phyloP scores from a whole-genome alignment of 768 basidiomycete species.

The Cytidiella melzeri region DNA sequence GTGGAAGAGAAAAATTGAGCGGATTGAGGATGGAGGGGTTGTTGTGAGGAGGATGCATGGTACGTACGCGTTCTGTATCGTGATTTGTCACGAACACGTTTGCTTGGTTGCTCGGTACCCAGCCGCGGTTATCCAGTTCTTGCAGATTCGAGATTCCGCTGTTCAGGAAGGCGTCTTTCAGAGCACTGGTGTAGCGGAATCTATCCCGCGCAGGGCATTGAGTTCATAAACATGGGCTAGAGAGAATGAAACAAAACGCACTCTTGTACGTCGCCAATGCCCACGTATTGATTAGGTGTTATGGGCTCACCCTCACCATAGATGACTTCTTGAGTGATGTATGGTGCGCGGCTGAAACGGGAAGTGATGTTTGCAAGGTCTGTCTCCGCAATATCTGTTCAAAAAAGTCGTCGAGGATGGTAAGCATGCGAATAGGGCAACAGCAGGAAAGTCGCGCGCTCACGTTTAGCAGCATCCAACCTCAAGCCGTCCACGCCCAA shows the following conservation, averaged over 20 bases:
- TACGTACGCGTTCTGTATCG: conserved; percentile 63
- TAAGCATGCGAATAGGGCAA: conserved; percentile 2
- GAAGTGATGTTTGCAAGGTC: conserved; percentile 52
- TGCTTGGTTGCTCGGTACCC: conserved; percentile 46
- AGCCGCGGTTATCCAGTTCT: conserved; percentile 48
- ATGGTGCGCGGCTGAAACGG: conserved; percentile 36
- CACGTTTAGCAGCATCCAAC: conserved; percentile 62
- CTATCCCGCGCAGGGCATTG: conserved; percentile 10
- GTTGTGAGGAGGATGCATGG: too few relatives aligned
- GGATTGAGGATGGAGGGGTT: conserved; percentile 4
- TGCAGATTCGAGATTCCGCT: conserved; percentile 46
- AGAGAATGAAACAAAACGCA: background rate
- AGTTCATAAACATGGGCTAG: background rate
- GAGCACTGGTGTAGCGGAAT: conserved; percentile 53
- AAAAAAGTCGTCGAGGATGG: background rate
- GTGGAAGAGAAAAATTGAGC: background rate
- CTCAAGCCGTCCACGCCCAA: conserved; percentile 59
- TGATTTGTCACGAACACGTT: conserved; percentile 68
- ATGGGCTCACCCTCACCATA: conserved; percentile 45
- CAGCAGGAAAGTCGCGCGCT: conserved; percentile 10
- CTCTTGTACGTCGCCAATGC: conserved; percentile 33
- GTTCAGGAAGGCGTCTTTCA: conserved; percentile 46
- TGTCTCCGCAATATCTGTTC: conserved; percentile 43
- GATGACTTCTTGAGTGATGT: conserved; percentile 57
- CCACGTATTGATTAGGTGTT: conserved; percentile 50